Conservation (phyloP, 257 asterid genomes). For the Solanum pennellii region DNA sequence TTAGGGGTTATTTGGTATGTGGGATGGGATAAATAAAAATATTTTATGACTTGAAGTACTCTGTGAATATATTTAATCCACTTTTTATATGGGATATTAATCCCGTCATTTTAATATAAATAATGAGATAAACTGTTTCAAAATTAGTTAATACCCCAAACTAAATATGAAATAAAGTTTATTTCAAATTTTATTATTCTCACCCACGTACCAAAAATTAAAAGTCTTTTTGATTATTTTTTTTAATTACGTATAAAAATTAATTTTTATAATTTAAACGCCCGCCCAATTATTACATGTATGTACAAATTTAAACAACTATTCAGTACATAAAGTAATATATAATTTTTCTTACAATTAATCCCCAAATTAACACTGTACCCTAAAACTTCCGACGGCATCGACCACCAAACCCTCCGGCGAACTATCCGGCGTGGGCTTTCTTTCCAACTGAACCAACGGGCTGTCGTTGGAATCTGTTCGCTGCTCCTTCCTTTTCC, state of each 20-base stretch:
- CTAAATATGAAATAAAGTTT: background rate
- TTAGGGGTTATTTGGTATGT: background rate
- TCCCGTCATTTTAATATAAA: no score
- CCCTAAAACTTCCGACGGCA: background rate
- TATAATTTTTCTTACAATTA: background rate
- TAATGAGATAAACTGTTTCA: background rate
- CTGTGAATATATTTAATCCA: background rate
- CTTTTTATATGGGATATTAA: background rate
- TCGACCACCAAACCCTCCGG: background rate
- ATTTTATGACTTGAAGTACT: background rate
- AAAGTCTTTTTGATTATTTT: no score
- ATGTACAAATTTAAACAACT: no score
- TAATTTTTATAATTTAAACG: background rate
- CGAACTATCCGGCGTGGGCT: background rate
- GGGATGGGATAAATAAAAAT: background rate
- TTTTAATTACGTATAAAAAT: no score
- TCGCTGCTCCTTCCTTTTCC: background rate
- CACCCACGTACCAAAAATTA: background rate
- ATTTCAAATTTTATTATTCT: no score
- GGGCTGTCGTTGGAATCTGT: background rate
- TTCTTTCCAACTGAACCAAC: background rate
- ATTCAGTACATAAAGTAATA: no score
- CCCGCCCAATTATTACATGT: background rate
- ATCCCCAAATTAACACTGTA: background rate
- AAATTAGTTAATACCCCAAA: background rate